Evolutionary conservation across 2,329 filamentous ascomycete species (phyloP), one percentile per base, ranked within the genome.

Genomic region (Fusarium ramigenum): DNA sequence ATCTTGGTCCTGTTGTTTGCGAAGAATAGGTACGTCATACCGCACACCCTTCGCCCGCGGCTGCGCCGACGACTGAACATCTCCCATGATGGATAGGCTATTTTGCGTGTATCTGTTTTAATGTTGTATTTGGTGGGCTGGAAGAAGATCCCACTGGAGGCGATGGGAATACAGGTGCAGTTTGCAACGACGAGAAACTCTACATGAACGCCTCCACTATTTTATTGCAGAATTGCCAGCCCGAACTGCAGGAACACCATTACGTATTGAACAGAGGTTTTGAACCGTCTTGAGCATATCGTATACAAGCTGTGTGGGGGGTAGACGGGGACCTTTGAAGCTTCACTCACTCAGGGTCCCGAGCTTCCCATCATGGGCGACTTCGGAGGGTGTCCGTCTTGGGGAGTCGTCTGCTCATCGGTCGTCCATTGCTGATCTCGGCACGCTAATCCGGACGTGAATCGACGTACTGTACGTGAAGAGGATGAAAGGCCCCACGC

Each of bases 171-270:
- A 60, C 52, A 66, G 62, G 53, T 69, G 49, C 56, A 54, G 50
- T 42, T 39, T 21, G 49, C 44, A 60, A 60, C 37, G 56, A 47
- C 25, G 28, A 70, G 53, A 63, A 57, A 47, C 39, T 67, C 61
- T 58, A 65, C 73, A 77, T 74, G 36, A 71, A 74, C 42, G 30
- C 66, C 66, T 73, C 70, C 70, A 73, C 70, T 74, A 40, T 71
- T 71, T 67, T 60, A 63, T 68, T 60, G n/a, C 23, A 74, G 53
- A 37, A 59, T 49, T 40, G 28, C 37, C 46, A 63, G 16, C 21
- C 47, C 32, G 25, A 40, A 43, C 66, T 50, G 54, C 66, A 76
- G 60, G 59, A 75, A 68, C 69, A 56, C 37, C 54, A 77, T 77
- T 76, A 77, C 73, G 75, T 77, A 77, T 72, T 50, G 52, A 40